Evolutionary conservation across 768 basidiomycete species (phyloP), one percentile per base, ranked within the genome.

Genomic region (Amanita molliuscula): DNA sequence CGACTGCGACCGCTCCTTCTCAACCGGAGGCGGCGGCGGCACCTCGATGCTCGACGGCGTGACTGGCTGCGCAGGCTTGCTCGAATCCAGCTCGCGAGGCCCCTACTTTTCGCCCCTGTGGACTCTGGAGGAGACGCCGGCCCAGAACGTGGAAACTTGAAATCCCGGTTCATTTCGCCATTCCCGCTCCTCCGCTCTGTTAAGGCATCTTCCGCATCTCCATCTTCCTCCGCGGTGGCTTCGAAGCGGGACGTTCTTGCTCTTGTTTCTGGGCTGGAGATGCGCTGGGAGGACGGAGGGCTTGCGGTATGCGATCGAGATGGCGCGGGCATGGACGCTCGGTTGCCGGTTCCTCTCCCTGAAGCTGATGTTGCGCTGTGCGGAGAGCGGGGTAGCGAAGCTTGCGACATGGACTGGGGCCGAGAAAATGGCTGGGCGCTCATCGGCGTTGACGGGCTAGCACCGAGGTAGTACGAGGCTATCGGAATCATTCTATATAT

Each of bases 401-500:
- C 76, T 62, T 85, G 82, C 0, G 86, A 88, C 80, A 89, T 84
- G 18, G 86, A 88, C 53, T 84, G 82, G 0, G 83, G 79, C 4
- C 85, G 75, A 44, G 70, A 66, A 62, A 63, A 62, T 16, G 72
- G 66, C 1, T 71, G 64, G 2, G 79, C 61, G 13, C 59, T 55
- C 15, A 61, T 63, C 0, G 78, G 73, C 6, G 74, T 64, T 1
- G 68, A 65, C 0, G 77, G 74, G n/a, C 69, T 77, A 11, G 79
- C 74, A 16, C 87, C 87, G n/a, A 91, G 80, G 59, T 91, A 91
- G 61, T 80, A 90, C 15, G 75, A 70, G 1, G 84, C 78, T 52
- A 93, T 93, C 4, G 91, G 85, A 7, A 94, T 78, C 86, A 95
- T 91, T 60, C 88, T 90, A 45, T 25, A 46, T 36, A 18, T 45